phyloP scores from a whole-genome alignment of 257 asterid genomes.

The Scutellaria minor region DNA sequence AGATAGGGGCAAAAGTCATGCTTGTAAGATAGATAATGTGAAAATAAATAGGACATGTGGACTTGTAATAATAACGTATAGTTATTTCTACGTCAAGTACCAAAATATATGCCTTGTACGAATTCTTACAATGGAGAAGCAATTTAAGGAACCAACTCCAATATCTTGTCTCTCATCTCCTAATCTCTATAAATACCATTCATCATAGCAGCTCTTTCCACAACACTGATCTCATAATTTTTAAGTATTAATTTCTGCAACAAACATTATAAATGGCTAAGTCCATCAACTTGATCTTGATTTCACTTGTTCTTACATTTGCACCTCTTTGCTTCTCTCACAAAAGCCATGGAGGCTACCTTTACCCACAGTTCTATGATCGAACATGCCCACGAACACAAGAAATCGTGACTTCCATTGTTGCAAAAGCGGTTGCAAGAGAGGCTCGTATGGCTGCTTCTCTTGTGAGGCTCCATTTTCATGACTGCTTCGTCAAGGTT shows the following conservation, averaged over 20 bases:
- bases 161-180: neutral
- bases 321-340: constrained; percentile 38
- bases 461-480: constrained; percentile 59
- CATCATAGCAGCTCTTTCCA: neutral
- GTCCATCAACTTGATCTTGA: constrained; percentile 27
- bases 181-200: constrained; percentile 35
- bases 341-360: constrained; percentile 35
- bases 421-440: constrained; percentile 43
- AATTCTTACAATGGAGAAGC: constrained; percentile 15
- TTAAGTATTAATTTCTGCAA: neutral
- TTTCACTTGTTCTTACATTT: constrained; percentile 29
- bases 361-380: constrained; percentile 54
- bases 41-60: constrained; percentile 4
- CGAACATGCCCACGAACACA: constrained; percentile 48
- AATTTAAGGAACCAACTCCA: neutral
- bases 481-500: constrained; percentile 63
- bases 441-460: constrained; percentile 69
- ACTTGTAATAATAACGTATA: neutral
- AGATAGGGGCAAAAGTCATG: neutral
- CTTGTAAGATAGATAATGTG: neutral
- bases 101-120: constrained; percentile 14
- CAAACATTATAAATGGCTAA: constrained; percentile 24
- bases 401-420: constrained; percentile 33
- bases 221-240: neutral
- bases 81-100: constrained; percentile 13